Base-by-base conservation (phyloP, 1,284 basidiomycete species). In the Sporisorium iseilematis-ciliati region DNA sequence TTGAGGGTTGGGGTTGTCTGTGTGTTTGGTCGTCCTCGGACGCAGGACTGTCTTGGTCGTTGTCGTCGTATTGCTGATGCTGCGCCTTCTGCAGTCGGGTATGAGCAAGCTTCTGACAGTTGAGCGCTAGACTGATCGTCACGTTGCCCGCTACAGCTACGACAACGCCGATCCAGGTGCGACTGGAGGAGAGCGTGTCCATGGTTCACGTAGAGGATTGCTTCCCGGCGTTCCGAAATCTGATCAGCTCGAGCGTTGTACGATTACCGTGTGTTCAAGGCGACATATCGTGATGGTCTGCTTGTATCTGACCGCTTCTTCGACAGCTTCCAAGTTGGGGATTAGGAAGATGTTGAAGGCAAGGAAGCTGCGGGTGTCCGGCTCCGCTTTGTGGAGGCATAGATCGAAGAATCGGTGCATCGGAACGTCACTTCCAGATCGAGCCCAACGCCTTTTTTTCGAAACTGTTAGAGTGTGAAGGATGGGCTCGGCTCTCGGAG, bases 141-240 rank as follows among this genome's bases (percentile, higher is more conserved):
- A 95, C 85, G 83, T 97, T 97, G 50, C 94, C 95, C 1, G 89
- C 88, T 56, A 96, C 89, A 4, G 94, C 92, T 55, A 95, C 90
- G 12, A 89, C 88, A 46, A 97, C 95, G 35, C 95, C 95, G 67
- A 93, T 91, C 71, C 72, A 77, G 41, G 74, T 77, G 7, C 42
- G 64, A 35, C 58, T 62, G 33, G 62, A 57, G 12, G 74, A 65
- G 3, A 65, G 23, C 42, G 55, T 66, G 26, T 51, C 54, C 38
- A 48, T 55, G 14, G 4, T 49, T 25, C n/a, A 6, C 12, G 26
- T n/a, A 29, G 10, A 7, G 26, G 20, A 18, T 11, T 38, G 43
- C 23, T 20, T 45, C 0, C 12, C 35, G 23, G 23, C 46, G 46
- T 31, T 29, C 18, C 29, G n/a, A n/a, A 29, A 29, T 29, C 4